phyloP scores from a whole-genome alignment of 805 yeast genomes.

The Wickerhamiella siamensis region DNA sequence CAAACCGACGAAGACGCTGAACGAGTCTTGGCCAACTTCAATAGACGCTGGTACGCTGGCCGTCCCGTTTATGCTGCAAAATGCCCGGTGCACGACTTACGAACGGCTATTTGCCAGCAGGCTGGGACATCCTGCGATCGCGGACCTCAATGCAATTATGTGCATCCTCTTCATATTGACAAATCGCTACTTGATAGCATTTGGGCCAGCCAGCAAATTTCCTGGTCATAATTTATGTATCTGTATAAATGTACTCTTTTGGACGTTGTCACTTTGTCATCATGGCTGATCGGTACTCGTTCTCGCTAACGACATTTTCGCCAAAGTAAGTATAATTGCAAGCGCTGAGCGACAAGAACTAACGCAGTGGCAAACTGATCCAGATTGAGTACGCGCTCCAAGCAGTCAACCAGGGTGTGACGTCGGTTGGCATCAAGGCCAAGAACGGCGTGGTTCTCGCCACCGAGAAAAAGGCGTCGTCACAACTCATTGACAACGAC shows the following conservation, averaged over 20 bases:
- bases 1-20: slow-evolving; percentile 41
- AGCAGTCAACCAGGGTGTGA: slow-evolving; percentile 96
- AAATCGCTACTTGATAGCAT: not conserved
- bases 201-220: slow-evolving; percentile 1
- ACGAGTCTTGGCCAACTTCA: slow-evolving; percentile 45
- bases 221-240: not conserved
- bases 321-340: slow-evolving; percentile 51
- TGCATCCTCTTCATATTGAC: slow-evolving; percentile 54
- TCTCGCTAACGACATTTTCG: slow-evolving; percentile 92
- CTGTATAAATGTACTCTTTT: not conserved
- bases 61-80: slow-evolving; percentile 69
- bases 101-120: slow-evolving; percentile 63
- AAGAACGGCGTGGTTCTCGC: slow-evolving; percentile 94
- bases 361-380: slow-evolving; percentile 75
- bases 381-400: slow-evolving; percentile 96
- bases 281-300: slow-evolving; percentile 97
- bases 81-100: slow-evolving; percentile 56
- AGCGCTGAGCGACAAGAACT: slow-evolving; percentile 6
- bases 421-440: slow-evolving; percentile 87
- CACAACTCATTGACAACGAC: slow-evolving; percentile 61
- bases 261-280: not conserved
- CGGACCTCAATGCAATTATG: slow-evolving; percentile 74
- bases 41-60: slow-evolving; percentile 68
- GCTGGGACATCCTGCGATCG: slow-evolving; percentile 59
- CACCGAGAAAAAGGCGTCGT: slow-evolving; percentile 81